Conservation (phyloP, 768 basidiomycete genomes). For the Agrocybe pediades region DNA sequence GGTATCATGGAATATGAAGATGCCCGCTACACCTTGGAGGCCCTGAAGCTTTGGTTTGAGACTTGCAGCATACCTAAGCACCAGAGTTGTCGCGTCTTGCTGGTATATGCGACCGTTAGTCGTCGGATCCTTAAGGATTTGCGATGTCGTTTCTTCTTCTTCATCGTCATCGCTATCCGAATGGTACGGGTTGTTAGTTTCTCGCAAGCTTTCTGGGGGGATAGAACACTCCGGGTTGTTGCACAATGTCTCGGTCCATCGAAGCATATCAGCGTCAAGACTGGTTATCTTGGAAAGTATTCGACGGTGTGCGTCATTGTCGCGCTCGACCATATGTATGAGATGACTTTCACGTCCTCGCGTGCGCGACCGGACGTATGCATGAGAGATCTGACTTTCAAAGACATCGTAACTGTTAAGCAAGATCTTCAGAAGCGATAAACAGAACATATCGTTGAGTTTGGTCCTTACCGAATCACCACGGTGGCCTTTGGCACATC, state of each 20-base stretch:
- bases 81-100: slow-evolving; percentile 56
- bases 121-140: slow-evolving; percentile 60
- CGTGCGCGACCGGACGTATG: slow-evolving; percentile 51
- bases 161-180: slow-evolving; percentile 56
- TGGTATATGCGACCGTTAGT: slow-evolving; percentile 60
- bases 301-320: slow-evolving; percentile 55
- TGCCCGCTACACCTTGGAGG: slow-evolving; percentile 19
- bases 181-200: slow-evolving; percentile 42
- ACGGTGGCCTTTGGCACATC: slow-evolving; percentile 58
- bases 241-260: slow-evolving; percentile 53
- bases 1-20: slow-evolving; percentile 44
- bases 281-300: slow-evolving; percentile 46
- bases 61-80: slow-evolving; percentile 53
- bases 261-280: slow-evolving; percentile 38
- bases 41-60: slow-evolving; percentile 11
- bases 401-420: slow-evolving; percentile 56
- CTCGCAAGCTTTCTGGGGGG: slow-evolving; percentile 46
- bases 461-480: slow-evolving; percentile 57
- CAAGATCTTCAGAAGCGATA: slow-evolving; percentile 3
- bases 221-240: slow-evolving; percentile 37
- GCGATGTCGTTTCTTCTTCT: slow-evolving; percentile 26
- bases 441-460: background rate
- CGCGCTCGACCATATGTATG: slow-evolving; percentile 64
- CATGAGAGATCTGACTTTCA: slow-evolving; percentile 63
- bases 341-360: slow-evolving; percentile 51